Percentiles rank a stretch among this genome's conserved stretches.
These are phyloP conservation scores for Mycena filopes DNA, from an alignment of 768 basidiomycete genomes.

Conservation along the genomic window DNA sequence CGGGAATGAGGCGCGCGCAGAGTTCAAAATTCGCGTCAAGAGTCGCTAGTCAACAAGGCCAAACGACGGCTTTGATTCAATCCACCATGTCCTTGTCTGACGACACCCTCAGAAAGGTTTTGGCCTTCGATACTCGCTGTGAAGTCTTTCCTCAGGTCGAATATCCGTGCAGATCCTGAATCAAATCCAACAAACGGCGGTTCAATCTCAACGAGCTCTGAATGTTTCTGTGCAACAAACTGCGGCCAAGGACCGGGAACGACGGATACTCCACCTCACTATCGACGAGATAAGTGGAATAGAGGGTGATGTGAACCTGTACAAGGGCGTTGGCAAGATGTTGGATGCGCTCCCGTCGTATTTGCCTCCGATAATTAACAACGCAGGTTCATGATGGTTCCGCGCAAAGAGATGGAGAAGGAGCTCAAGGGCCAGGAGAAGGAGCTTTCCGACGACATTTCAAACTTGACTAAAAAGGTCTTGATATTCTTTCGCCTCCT, in stretches of 20 bases:
- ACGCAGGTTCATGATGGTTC: conserved; percentile 89
- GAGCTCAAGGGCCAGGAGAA: conserved; percentile 83
- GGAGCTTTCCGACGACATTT: conserved; percentile 85
- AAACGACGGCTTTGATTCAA: conserved; percentile 40
- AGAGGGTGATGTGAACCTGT: conserved; percentile 80
- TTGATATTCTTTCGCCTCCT: conserved; percentile 51
- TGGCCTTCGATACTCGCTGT: conserved; percentile 24
- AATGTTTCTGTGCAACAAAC: conserved; percentile 80
- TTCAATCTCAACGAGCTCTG: conserved; percentile 85
- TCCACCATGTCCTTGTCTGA: conserved; percentile 74
- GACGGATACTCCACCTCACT: conserved; percentile 89
- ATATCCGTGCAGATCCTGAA: conserved; percentile 74
- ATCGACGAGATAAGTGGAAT: conserved; percentile 83
- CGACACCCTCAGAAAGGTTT: conserved; percentile 85
- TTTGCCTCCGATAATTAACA: conserved; percentile 15
- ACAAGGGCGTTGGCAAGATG: conserved; percentile 98
- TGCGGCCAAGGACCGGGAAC: conserved; percentile 85
- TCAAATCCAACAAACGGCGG: conserved; percentile 92
- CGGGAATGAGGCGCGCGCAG: conserved; percentile 57
- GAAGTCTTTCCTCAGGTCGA: conserved; percentile 34
- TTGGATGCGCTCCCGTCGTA: conserved; percentile 47
- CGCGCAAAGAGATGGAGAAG: conserved; percentile 80
- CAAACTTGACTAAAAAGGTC: conserved; percentile 88
- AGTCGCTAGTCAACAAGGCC: conserved; percentile 45
- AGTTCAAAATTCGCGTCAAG: conserved; percentile 94